These are phyloP conservation scores for Helianthus tuberosus DNA, from an alignment of 129 eudicot species.

Conservation along the genomic window DNA sequence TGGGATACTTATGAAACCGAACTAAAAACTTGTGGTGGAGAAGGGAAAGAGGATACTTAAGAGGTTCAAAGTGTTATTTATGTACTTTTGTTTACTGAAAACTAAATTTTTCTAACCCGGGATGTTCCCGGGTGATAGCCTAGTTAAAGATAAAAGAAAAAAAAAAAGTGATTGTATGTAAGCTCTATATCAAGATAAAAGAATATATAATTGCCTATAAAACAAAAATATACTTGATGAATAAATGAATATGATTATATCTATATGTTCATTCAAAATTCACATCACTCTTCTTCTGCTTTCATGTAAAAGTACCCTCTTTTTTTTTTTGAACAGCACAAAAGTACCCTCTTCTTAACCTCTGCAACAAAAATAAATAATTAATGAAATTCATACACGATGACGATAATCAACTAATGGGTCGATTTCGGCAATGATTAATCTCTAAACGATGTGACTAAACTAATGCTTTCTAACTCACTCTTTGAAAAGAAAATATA, in stretches of 20 bases:
- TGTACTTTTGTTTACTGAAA: too few relatives aligned
- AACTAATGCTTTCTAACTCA: neutral
- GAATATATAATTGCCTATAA: constrained; percentile 49
- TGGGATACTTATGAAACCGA: too few relatives aligned
- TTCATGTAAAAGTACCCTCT: constrained; percentile 59
- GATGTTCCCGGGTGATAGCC: too few relatives aligned
- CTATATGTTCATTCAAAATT: constrained; percentile 40
- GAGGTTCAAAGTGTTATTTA: too few relatives aligned
- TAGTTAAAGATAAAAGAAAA: neutral
- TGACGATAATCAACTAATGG: neutral
- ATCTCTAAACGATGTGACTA: neutral
- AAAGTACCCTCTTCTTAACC: constrained; percentile 62
- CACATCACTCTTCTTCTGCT: constrained; percentile 76
- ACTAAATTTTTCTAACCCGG: too few relatives aligned
- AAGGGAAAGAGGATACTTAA: too few relatives aligned
- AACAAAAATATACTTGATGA: constrained; percentile 35
- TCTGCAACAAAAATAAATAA: constrained; percentile 48
- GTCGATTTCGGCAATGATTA: neutral
- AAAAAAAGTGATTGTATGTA: constrained; percentile 29
- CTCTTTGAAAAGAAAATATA: neutral
- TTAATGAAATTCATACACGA: too few relatives aligned
- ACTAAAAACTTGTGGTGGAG: too few relatives aligned
- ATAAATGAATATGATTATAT: constrained; percentile 31
- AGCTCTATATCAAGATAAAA: constrained; percentile 48
- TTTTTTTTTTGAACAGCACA: too few relatives aligned